Evolutionary conservation across 805 yeast genomes (phyloP), one percentile per base, ranked within the genome.

Genomic region (Yarrowia sp.): DNA sequence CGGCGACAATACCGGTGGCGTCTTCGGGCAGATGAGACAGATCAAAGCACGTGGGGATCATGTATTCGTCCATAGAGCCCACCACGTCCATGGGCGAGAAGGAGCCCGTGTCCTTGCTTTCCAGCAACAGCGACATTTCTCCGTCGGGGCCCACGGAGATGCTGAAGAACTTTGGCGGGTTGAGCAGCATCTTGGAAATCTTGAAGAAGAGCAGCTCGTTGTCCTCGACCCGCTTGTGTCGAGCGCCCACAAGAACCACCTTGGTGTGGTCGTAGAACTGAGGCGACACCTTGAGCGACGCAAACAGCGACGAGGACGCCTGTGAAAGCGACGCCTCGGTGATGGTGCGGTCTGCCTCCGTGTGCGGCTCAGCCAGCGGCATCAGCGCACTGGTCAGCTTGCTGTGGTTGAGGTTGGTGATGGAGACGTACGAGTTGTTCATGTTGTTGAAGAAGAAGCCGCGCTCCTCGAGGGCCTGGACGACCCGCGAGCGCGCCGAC

Each of bases 1-100:
- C 87, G 0, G 88, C 84, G 1, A 84, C 88, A 53, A 85, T 83
- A 39, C 90, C 90, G 21, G 84, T 83, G 7, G 83, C 75, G 69
- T 85, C 85, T 16, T 81, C 71, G 0, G 88, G 88, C 22, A 85
- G 69, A 27, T 73, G 72, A 13, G 78, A 73, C 63, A 85, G 76
- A 68, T 85, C 84, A 19, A 85, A 78, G 1, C 79, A 74, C 4
- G 84, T 73, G 0, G 89, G 88, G n/a, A 79, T 74, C 53, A 84
- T 78, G 36, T 75, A 74, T 67, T 85, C 89, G 65, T 79, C 80
- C 18, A 79, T 72, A 3, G 87, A 81, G 0, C 89, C 88, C 61
- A 83, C 77, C 44, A 84, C 74, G 47, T 73, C 70, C n/a, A 83
- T 32, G 77, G 76, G 14, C 80, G 85, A 74, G 80, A 84, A 70